Base-by-base conservation (phyloP, 1,284 basidiomycete species). In the Leccinum huronense region DNA sequence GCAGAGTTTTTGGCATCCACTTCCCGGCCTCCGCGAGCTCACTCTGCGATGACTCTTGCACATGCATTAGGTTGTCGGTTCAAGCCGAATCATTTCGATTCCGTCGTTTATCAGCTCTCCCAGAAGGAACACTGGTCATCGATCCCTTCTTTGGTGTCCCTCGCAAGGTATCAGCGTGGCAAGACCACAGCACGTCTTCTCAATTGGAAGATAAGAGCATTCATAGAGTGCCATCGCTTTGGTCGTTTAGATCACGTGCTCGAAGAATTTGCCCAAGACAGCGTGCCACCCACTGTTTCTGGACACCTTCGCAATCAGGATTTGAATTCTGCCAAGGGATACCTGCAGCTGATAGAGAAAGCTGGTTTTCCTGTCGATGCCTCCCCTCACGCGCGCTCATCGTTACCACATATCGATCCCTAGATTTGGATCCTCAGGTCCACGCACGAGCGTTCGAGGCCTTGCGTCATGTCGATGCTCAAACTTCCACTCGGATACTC, bases 221-320 rank as follows among this genome's bases (percentile, higher is more conserved):
- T 85, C 53, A 73, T 86, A 64, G 86, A 90, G 71, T 77, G 76
- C 5, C 77, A 81, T 62, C 73, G 82, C 48, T 90, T 82, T 69
- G 71, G 74, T 30, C 70, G 71, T 9, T 76, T 91, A 42, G 75
- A 80, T 66, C 70, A 69, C 31, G 77, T 83, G 3, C 73, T 88
- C 60, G 72, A 78, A 56, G 80, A 85, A 60, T 90, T 88, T 78
- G 71, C 77, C 54, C 68, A 71, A 36, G 76, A 81, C 63, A 71
- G 77, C 1, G 68, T 87, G 51, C 69, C 68, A 16, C 87, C 87
- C 30, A 83, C 80, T 57, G 77, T 91, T 13, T 81, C 84, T 7
- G 87, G 85, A 33, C 81, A 87, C 72, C 78, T 93, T 60, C 86
- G 83, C 71, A 93, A 93, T 73, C 80, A 81, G 75, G 81, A 91